Evolutionary conservation across 768 basidiomycete genomes (phyloP).

Genomic region (Crassisporium funariophilum): DNA sequence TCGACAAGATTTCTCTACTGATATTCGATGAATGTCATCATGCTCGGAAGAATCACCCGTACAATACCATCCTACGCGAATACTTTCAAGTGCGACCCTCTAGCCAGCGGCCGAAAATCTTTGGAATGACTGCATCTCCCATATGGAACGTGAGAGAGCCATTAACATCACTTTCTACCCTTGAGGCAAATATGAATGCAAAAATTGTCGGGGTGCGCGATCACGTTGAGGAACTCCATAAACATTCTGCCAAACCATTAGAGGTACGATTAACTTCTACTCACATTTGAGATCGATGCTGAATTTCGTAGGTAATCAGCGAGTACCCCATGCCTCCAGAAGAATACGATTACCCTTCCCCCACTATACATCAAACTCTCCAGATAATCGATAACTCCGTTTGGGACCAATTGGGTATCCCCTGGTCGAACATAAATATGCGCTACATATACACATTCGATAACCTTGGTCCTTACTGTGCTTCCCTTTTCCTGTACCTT

Average conservation of each 20-base stretch:
- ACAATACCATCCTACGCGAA: slow-evolving; percentile 75
- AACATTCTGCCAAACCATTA: slow-evolving; percentile 61
- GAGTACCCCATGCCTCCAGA: slow-evolving; percentile 55
- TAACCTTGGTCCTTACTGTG: slow-evolving; percentile 73
- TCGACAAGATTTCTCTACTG: slow-evolving; percentile 68
- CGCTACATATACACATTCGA: slow-evolving; percentile 62
- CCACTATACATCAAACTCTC: slow-evolving; percentile 42
- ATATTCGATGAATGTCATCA: slow-evolving; percentile 87
- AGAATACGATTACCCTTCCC: slow-evolving; percentile 57
- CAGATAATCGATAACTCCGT: slow-evolving; percentile 37
- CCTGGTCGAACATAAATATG: slow-evolving; percentile 60
- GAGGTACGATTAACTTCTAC: slow-evolving; percentile 48
- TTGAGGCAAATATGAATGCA: slow-evolving; percentile 74
- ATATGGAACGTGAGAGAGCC: slow-evolving; percentile 81
- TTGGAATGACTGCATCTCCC: slow-evolving; percentile 92
- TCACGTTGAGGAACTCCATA: slow-evolving; percentile 63
- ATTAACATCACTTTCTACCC: slow-evolving; percentile 54
- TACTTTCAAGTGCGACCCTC: slow-evolving; percentile 51
- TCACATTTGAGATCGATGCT: not conserved
- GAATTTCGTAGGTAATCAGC: slow-evolving; percentile 51
- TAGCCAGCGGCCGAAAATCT: slow-evolving; percentile 70
- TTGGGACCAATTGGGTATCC: slow-evolving; percentile 57
- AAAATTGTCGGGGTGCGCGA: slow-evolving; percentile 76
- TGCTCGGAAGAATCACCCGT: slow-evolving; percentile 72
- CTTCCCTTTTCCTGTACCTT: slow-evolving; percentile 68